Evolutionary conservation across 2,329 filamentous ascomycete genomes (phyloP).

Genomic region (Xylaria sp.): DNA sequence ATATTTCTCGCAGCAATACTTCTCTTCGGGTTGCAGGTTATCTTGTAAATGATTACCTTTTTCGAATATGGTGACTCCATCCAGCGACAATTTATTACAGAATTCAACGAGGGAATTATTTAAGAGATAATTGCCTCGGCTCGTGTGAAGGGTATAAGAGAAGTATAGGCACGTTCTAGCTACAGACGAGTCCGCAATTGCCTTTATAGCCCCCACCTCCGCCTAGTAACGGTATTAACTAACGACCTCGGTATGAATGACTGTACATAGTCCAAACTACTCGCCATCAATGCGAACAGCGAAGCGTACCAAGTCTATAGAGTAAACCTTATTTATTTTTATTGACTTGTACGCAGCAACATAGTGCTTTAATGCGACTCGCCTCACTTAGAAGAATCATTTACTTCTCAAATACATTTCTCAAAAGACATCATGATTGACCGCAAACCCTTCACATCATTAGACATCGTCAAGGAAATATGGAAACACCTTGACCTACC

Average conservation of each 20-base stretch:
- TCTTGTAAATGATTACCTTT: no score
- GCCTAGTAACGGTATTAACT: neutral
- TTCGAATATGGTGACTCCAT: no score
- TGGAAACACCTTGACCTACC: slow-evolving; percentile 39
- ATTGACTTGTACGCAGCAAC: neutral
- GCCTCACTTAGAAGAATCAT: neutral
- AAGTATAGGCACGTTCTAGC: neutral
- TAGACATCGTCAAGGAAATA: slow-evolving; percentile 38
- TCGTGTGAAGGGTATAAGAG: no score
- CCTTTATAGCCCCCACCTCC: neutral
- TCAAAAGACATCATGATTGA: slow-evolving; percentile 15
- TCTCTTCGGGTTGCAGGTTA: no score
- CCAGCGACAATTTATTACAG: no score
- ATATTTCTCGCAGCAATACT: no score
- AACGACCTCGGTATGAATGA: neutral
- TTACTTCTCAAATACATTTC: neutral
- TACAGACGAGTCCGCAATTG: neutral
- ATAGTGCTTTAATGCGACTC: neutral
- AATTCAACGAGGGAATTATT: neutral
- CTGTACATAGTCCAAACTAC: neutral
- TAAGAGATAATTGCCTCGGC: no score
- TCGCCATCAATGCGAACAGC: no score
- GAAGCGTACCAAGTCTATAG: neutral
- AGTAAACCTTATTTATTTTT: no score
- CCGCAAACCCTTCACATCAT: slow-evolving; percentile 24